Conservation (phyloP, 2,329 filamentous ascomycete species). For the Colletotrichum gigasporum region DNA sequence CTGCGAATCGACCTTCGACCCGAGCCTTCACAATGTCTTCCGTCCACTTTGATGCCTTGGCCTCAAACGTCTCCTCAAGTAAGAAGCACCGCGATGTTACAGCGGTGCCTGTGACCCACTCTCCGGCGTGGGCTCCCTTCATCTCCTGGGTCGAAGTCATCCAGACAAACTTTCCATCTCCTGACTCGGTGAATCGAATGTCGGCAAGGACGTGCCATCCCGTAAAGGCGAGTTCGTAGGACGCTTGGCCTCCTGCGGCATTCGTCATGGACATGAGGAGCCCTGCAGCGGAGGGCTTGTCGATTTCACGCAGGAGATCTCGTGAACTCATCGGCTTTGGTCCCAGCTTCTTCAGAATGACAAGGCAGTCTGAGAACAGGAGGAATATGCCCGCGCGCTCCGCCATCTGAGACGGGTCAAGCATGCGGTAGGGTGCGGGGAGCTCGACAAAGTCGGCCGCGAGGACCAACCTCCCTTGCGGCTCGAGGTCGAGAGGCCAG, state of each 20-base stretch:
- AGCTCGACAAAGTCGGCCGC: constrained; percentile 85
- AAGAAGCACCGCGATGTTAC: constrained; percentile 74
- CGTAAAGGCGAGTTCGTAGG: constrained; percentile 78
- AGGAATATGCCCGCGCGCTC: constrained; percentile 77
- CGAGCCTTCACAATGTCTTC: constrained; percentile 90
- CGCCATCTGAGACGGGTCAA: constrained; percentile 47
- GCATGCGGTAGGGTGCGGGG: constrained; percentile 71
- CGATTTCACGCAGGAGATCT: constrained; percentile 83
- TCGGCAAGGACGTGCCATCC: constrained; percentile 77
- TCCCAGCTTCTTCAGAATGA: constrained; percentile 77
- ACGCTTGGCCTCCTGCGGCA: constrained; percentile 66
- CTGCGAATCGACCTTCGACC: constrained; percentile 85
- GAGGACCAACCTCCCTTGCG: constrained; percentile 80
- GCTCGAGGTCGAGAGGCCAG: constrained; percentile 78
- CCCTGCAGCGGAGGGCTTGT: constrained; percentile 76
- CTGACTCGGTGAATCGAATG: constrained; percentile 77
- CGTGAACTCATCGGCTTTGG: constrained; percentile 74
- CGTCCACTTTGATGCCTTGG: constrained; percentile 77
- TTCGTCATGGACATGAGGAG: constrained; percentile 72
- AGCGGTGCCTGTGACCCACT: constrained; percentile 57
- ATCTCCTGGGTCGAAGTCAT: constrained; percentile 72
- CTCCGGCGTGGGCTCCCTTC: constrained; percentile 61
- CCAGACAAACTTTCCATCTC: constrained; percentile 72
- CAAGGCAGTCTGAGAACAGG: constrained; percentile 83
- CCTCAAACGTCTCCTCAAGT: constrained; percentile 80